Conservation (phyloP, 2,329 filamentous ascomycete genomes). For the Lachnellula arida region DNA sequence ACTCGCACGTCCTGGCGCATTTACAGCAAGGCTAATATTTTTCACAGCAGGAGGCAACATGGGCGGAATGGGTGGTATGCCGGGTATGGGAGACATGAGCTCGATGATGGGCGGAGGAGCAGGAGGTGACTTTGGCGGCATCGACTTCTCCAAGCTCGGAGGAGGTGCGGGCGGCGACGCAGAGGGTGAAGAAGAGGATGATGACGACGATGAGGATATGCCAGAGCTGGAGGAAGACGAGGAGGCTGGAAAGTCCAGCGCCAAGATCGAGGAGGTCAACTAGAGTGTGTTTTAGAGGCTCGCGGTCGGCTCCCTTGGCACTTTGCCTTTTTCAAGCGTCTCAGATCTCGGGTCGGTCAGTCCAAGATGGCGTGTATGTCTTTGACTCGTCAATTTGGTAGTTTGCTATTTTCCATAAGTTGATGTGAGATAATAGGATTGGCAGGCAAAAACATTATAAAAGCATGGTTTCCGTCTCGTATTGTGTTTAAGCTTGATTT, state of each 20-base stretch:
- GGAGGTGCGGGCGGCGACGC: conserved; percentile 43
- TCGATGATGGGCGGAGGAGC: conserved; percentile 34
- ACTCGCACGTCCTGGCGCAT: conserved; percentile 22
- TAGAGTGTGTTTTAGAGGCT: conserved; percentile 18
- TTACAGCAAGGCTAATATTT: conserved; percentile 8
- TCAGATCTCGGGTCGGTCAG: conserved; percentile 4
- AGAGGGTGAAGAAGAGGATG: conserved; percentile 33
- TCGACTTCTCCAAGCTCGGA: conserved; percentile 91
- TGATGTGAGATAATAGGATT: no score
- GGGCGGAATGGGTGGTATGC: conserved; percentile 56
- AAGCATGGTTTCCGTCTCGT: no score
- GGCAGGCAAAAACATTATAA: no score
- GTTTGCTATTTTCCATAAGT: no score
- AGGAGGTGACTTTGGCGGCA: conserved; percentile 73
- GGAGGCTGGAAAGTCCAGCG: conserved; percentile 38
- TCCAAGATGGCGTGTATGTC: conserved; percentile 5
- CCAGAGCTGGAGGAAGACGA: conserved; percentile 63
- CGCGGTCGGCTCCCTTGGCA: conserved; percentile 13
- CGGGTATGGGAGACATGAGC: conserved; percentile 39
- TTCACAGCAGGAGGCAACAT: conserved; percentile 35
- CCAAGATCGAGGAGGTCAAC: conserved; percentile 36
- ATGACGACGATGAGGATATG: conserved; percentile 75
- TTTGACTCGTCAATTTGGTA: conserved; percentile 4
- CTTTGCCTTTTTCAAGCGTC: conserved; percentile 11
- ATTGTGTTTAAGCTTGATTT: no score